Evolutionary conservation across 169 alveolate genomes (phyloP).

Genomic region (Plasmodium vinckei): DNA sequence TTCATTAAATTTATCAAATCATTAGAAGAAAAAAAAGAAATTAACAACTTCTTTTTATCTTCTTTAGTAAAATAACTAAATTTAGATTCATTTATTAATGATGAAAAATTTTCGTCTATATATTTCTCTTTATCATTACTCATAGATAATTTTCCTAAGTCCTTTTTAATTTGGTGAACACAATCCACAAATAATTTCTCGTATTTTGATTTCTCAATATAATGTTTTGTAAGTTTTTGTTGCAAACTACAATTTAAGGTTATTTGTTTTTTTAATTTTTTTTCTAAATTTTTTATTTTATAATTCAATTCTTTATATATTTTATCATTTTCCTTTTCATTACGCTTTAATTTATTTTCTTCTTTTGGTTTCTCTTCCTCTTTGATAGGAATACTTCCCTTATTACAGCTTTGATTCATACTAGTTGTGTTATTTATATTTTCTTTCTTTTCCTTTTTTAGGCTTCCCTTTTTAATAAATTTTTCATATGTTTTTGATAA

Average conservation of each 20-base stretch:
- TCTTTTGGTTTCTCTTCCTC: neutral
- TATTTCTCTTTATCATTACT: slow-evolving; percentile 61
- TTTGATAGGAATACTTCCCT: too few species aligned
- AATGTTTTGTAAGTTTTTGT: slow-evolving; percentile 50
- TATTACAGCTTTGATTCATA: neutral
- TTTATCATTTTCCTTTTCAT: slow-evolving; percentile 16
- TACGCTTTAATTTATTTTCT: neutral
- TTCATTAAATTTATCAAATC: slow-evolving; percentile 51
- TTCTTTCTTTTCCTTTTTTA: slow-evolving; percentile 13
- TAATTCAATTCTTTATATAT: slow-evolving; percentile 22
- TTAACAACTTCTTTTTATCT: slow-evolving; percentile 56
- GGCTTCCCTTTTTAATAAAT: slow-evolving; percentile 23
- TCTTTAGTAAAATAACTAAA: slow-evolving; percentile 65
- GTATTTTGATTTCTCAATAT: slow-evolving; percentile 67
- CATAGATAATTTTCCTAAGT: slow-evolving; percentile 28
- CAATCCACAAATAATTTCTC: slow-evolving; percentile 65
- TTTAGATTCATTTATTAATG: slow-evolving; percentile 44
- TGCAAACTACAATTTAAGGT: slow-evolving; percentile 63
- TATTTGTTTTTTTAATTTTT: slow-evolving; percentile 70
- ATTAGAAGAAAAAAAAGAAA: slow-evolving; percentile 62
- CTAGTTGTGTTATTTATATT: slow-evolving; percentile 1
- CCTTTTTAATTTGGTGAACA: slow-evolving; percentile 50
- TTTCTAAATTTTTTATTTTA: slow-evolving; percentile 57
- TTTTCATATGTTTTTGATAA: slow-evolving; percentile 42
- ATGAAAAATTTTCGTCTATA: slow-evolving; percentile 45